Base-by-base conservation (phyloP, 2,329 filamentous ascomycete species). In the Orbilia blumenaviensis region DNA sequence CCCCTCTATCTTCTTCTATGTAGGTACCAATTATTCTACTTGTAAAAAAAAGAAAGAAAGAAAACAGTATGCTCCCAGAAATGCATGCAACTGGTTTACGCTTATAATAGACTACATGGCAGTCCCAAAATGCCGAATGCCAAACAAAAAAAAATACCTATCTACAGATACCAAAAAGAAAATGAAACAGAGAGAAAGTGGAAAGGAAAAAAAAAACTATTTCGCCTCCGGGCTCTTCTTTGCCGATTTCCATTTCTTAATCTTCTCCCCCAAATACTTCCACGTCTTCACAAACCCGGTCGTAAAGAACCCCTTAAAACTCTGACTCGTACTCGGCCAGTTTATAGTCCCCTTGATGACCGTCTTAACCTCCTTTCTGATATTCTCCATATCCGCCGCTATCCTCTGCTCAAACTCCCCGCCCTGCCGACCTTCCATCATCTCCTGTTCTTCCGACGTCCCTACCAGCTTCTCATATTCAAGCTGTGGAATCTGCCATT, bases 291-390 rank as follows among this genome's bases (percentile, higher is more conserved):
- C 81, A 14, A 91, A 82, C 0, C 95, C 96, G 0, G 91, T 90
- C 1, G 93, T 98, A 48, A 97, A 82, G 0, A 91, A 82, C 1
- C 93, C 90, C 84, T 99, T 99, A 77, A 94, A 82, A 64, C 90
- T 95, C 83, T 99, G 94, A 3, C 89, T 89, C 1, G 92, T 93
- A 80, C 93, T 95, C 0, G 95, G 94, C 95, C 95, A 98, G 67
- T 89, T 88, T 80, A 98, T 92, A 0, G 96, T 98, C 81, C 91
- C 91, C 81, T 89, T 91, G 81, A 99, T 94, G 42, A 93, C 91
- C 38, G 87, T 86, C 34, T 90, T 88, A 16, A 98, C 89, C 79
- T 91, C 90, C 25, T 88, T 85, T 44, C 87, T 86, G n/a, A 98
- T 85, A 79, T 91, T 88, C 18, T 86, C 85, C 0, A 88, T 83